Evolutionary conservation across 495 filamentous ascomycete species (phyloP).

Genomic region (Delitschia confertaspora): DNA sequence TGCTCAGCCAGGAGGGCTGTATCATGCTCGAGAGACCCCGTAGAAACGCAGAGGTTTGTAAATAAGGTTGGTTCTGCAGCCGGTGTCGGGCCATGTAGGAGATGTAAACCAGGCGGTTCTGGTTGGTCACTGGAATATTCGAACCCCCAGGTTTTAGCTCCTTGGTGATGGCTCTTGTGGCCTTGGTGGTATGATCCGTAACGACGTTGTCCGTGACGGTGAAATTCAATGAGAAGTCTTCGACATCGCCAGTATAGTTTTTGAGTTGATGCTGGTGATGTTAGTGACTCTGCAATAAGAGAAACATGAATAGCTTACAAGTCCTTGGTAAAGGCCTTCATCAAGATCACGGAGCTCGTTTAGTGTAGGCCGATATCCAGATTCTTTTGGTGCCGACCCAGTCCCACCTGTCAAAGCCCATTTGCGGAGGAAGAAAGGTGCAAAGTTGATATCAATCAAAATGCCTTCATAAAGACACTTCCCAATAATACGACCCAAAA

Average conservation of each 20-base stretch:
- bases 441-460: conserved; percentile 86
- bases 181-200: conserved; percentile 35
- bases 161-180: conserved; percentile 50
- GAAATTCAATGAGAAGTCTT: conserved; percentile 77
- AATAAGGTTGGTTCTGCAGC: conserved; percentile 63
- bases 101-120: conserved; percentile 89
- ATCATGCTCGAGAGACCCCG: conserved; percentile 80
- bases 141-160: conserved; percentile 69
- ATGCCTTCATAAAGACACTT: conserved; percentile 99
- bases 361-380: conserved; percentile 73
- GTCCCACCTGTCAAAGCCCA: conserved; percentile 73
- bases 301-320: conserved; percentile 43
- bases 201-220: conserved; percentile 74
- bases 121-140: conserved; percentile 74
- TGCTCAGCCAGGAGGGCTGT: conserved; percentile 82
- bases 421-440: conserved; percentile 90
- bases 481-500: conserved; percentile 82
- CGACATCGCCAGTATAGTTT: conserved; percentile 76
- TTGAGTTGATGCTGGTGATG: conserved; percentile 59
- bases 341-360: conserved; percentile 93
- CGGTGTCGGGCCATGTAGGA: conserved; percentile 81
- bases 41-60: conserved; percentile 80
- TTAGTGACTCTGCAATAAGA: conserved; percentile 8
- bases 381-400: conserved; percentile 51
- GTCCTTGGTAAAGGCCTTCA: conserved; percentile 83